Base-by-base conservation (phyloP, 305 asterid genomes). In the Striga hermonthica region DNA sequence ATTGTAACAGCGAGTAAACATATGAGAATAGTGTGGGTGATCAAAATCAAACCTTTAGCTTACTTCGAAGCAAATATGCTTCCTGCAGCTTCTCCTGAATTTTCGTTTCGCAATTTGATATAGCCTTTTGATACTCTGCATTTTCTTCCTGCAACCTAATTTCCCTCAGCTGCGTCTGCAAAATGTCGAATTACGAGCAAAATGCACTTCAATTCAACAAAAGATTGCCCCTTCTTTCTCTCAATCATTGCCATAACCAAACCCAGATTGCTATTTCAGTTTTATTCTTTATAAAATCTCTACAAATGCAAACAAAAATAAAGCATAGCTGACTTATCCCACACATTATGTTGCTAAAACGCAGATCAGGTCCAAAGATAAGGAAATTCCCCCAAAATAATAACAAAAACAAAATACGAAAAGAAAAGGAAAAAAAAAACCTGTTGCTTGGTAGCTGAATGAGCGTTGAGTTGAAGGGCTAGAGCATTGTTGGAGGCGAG, bases 371-470 rank as follows among this genome's bases (percentile, higher is more conserved):
- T 14, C 11, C 52, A 66, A 65, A 65, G 0, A 43, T 57, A 13
- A 58, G 12, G 31, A 62, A 31, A 52, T 41, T 6, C 28, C 61
- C 65, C 56, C 44, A 34, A 13, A 40, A 1, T 52, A 56, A 34
- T 7, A 40, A 60, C 41, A 44, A 69, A 38, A 9, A 10, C 37
- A 53, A 8, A 8, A 1, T 9, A n/a, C 3, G 41, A 13, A 60
- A 8, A 6, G 4, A 38, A 16, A 52, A 38, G 10, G 50, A 36
- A 49, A 55, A 28, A 36, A 40, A 10, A 8, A 9, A 88, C 99
- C 93, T 90, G 91, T 50, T 83, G 84, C 77, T 90, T 93, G 81
- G 99, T 93, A 60, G 99, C 60, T 60, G 96, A 88, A 79, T 90
- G 99, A 62, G 99, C 80, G 78, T 86, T 86, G 68, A 90, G 88